Evolutionary conservation across 2,329 filamentous ascomycete genomes (phyloP), one percentile per base, ranked within the genome.

Genomic region (Colletotrichum neosansevieriae): DNA sequence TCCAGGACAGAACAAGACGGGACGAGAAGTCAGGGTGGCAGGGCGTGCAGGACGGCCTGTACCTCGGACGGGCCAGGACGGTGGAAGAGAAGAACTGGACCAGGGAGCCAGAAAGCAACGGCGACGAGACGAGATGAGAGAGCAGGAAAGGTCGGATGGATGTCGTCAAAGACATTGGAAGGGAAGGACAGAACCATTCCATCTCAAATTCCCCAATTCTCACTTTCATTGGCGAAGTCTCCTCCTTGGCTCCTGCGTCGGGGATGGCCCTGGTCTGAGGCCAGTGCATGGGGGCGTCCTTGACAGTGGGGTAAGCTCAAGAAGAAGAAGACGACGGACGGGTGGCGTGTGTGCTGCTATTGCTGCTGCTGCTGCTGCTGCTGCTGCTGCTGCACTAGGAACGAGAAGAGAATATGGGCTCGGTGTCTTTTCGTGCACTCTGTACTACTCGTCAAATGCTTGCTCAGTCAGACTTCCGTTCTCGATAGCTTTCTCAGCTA

Each of bases 201-300:
- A 17, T 21, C 29, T 15, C 51, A 54, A 54, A 36, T 38, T 13
- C 38, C 42, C 17, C 51, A 17, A 40, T 38, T 54, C 40, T 47
- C 57, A 24, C 24, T 59, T 50, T 49, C 44, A 34, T 19, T 50
- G 29, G 42, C 21, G 44, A 51, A 51, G 60, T 58, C 51, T 36
- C 49, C 38, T 53, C 60, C 29, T 58, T 38, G 44, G 44, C 51
- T 58, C 60, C 38, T 67, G 32, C 49, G 32, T 57, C 45, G 54
- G 65, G 65, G 65, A 65, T 68, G 17, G 49, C 56, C 65, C 65
- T 59, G 65, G 61, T 68, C 65, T 59, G 54, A 65, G 65, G 61
- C 36, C 65, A 68, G 42, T 68, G 65, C 65, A 29, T 59, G 45
- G 64, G 60, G 51, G 45, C 47, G 60, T 45, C 47, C 38, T 32